Evolutionary conservation across 2,329 filamentous ascomycete species (phyloP).

Genomic region (Cercospora brassicicola): DNA sequence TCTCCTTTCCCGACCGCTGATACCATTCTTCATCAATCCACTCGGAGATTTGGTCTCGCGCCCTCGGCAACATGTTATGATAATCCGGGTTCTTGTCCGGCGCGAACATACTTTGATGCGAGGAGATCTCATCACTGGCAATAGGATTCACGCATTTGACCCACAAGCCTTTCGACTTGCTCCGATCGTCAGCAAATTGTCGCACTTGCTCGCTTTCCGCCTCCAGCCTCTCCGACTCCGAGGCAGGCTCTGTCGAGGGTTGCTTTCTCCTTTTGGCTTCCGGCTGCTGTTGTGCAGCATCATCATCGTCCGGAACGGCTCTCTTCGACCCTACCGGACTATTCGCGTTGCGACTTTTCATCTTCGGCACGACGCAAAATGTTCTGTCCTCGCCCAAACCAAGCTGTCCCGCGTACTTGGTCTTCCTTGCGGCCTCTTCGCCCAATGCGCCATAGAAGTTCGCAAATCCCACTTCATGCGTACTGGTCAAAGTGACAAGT

Average conservation of each 20-base stretch:
- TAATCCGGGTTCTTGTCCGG: slow-evolving; percentile 71
- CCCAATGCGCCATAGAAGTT: slow-evolving; percentile 88
- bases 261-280: slow-evolving; percentile 18
- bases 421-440: slow-evolving; percentile 55
- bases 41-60: slow-evolving; percentile 62
- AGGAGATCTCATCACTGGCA: slow-evolving; percentile 73
- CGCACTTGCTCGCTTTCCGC: slow-evolving; percentile 40
- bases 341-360: slow-evolving; percentile 6
- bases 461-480: slow-evolving; percentile 72
- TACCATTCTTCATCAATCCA: slow-evolving; percentile 54
- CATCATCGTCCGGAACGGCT: slow-evolving; percentile 15
- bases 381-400: slow-evolving; percentile 69
- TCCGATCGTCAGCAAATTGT: slow-evolving; percentile 34
- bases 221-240: slow-evolving; percentile 33
- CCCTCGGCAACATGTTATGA: slow-evolving; percentile 63
- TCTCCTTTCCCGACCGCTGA: slow-evolving; percentile 23
- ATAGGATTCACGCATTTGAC: slow-evolving; percentile 73
- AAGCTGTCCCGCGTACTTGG: slow-evolving; percentile 50
- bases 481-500: slow-evolving; percentile 63
- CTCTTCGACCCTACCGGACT: slow-evolving; percentile 32
- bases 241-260: slow-evolving; percentile 8
- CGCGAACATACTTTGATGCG: slow-evolving; percentile 81
- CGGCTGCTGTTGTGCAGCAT: background rate
- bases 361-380: slow-evolving; percentile 75
- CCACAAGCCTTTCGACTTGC: slow-evolving; percentile 57